These are phyloP conservation scores for Colletotrichum endophyticum DNA, from an alignment of 2,329 filamentous ascomycete genomes.

Conservation along the genomic window DNA sequence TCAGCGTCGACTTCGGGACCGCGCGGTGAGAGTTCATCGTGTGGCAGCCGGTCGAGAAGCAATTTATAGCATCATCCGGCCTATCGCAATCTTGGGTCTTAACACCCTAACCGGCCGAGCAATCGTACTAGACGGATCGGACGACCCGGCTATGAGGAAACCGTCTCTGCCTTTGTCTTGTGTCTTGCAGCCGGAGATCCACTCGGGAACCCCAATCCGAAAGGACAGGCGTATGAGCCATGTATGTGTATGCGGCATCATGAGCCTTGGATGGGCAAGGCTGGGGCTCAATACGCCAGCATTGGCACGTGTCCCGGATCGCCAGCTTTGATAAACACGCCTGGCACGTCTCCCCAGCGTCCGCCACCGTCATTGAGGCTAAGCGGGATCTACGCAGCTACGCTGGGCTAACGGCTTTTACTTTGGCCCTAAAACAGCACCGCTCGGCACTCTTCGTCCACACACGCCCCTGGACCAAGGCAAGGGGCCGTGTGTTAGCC, in stretches of 20 bases:
- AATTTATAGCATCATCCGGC: constrained; percentile 6
- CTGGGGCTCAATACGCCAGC: not conserved
- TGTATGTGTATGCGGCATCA: not conserved
- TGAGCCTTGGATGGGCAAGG: not conserved
- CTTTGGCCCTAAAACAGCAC: constrained; percentile 12
- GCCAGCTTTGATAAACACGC: constrained; percentile 2
- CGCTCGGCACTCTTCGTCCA: constrained; percentile 15
- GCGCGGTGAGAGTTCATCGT: constrained; percentile 4
- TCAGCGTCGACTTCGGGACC: not conserved
- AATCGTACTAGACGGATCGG: not conserved
- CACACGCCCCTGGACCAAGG: not conserved
- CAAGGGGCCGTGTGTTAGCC: constrained; percentile 18
- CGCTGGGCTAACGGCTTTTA: constrained; percentile 15
- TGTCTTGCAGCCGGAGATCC: not conserved
- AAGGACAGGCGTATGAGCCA: not conserved
- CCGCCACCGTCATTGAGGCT: not conserved
- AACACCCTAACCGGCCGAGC: not conserved
- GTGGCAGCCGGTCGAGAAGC: not conserved
- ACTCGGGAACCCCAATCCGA: not conserved
- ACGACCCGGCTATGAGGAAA: not conserved
- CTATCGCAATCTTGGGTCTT: not conserved
- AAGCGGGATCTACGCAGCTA: constrained; percentile 16
- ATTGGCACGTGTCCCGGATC: constrained; percentile 5
- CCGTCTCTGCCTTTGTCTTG: not conserved
- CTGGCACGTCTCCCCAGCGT: constrained; percentile 1